Conservation (phyloP, 805 yeast species). For the Metschnikowia continentalis region DNA sequence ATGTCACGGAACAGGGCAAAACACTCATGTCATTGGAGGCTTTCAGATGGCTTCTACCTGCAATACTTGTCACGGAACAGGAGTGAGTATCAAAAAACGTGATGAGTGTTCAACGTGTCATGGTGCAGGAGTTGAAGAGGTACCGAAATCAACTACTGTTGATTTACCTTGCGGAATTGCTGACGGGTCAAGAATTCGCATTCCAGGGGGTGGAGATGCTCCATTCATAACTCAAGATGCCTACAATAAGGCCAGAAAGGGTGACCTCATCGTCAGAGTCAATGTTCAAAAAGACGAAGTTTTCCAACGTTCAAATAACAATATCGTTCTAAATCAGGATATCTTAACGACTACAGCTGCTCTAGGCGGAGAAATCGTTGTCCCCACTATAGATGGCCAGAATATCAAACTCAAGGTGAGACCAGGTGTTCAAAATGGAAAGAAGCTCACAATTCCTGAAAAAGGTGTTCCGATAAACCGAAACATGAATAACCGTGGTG, state of each 20-base stretch:
- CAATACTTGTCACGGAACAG: slow-evolving; percentile 80
- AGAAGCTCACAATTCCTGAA: slow-evolving; percentile 69
- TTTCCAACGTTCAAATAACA: slow-evolving; percentile 63
- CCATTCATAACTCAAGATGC: slow-evolving; percentile 73
- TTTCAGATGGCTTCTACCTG: slow-evolving; percentile 97
- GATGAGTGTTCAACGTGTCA: slow-evolving; percentile 80
- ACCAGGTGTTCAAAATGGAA: slow-evolving; percentile 78
- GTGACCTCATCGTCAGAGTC: slow-evolving; percentile 83
- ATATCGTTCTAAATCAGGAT: slow-evolving; percentile 59
- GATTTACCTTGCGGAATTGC: slow-evolving; percentile 86
- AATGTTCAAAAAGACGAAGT: slow-evolving; percentile 69
- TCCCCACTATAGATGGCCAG: slow-evolving; percentile 88
- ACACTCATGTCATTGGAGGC: slow-evolving; percentile 84
- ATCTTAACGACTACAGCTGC: slow-evolving; percentile 96
- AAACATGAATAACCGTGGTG: slow-evolving; percentile 62
- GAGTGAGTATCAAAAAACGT: slow-evolving; percentile 63
- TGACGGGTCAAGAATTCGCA: slow-evolving; percentile 81
- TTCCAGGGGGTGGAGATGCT: slow-evolving; percentile 86
- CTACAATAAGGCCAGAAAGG: slow-evolving; percentile 65
- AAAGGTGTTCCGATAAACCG: slow-evolving; percentile 77
- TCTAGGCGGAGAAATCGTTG: slow-evolving; percentile 81
- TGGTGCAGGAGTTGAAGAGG: slow-evolving; percentile 80
- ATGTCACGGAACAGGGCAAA: slow-evolving; percentile 93
- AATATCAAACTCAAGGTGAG: slow-evolving; percentile 74
- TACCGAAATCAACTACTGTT: slow-evolving; percentile 65